Conservation (phyloP, 129 eudicot species). For the Flaveria brownii region DNA sequence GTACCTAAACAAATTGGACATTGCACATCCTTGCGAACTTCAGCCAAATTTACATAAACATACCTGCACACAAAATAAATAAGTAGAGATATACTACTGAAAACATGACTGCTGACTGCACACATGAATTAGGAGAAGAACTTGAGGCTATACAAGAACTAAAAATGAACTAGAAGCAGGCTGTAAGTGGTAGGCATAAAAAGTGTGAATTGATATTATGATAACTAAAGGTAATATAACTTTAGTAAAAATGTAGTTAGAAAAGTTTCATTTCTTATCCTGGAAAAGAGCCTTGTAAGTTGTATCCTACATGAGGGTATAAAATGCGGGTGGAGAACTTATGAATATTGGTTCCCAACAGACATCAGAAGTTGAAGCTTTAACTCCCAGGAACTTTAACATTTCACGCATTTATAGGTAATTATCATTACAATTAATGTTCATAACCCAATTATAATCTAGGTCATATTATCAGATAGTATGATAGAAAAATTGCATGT, state of each 20-base stretch:
- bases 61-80: slow-evolving; percentile 49
- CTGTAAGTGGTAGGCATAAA: neutral
- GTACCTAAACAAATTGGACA: slow-evolving; percentile 86
- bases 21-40: slow-evolving; percentile 87
- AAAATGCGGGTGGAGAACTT: neutral
- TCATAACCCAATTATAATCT: neutral
- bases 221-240: neutral
- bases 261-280: neutral
- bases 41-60: slow-evolving; percentile 59
- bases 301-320: neutral
- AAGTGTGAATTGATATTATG: neutral
- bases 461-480: neutral
- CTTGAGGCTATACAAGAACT: neutral
- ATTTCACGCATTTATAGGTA: neutral
- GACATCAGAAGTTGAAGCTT: slow-evolving; percentile 10
- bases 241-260: neutral
- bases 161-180: neutral
- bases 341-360: slow-evolving; percentile 1
- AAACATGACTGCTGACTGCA: slow-evolving; percentile 11
- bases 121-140: slow-evolving; percentile 2
- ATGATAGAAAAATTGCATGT: neutral
- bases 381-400: neutral
- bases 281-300: slow-evolving; percentile 19
- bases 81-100: neutral
- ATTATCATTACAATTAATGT: neutral